Evolutionary conservation across 345 rosid species (phyloP).

Genomic region (Ceriops tagal): DNA sequence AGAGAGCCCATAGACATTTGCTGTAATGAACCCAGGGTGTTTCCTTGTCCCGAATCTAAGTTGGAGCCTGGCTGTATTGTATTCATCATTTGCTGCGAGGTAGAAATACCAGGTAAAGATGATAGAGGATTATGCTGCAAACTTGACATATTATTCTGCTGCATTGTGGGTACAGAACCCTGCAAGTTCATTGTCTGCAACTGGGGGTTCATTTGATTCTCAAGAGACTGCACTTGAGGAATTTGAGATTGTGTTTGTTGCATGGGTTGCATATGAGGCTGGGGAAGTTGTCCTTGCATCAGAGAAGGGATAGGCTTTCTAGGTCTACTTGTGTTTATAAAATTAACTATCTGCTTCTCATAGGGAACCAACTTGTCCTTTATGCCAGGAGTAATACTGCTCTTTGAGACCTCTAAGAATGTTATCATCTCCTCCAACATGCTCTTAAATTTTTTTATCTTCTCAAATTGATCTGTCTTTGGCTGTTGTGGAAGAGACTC

Average conservation of each 20-base stretch:
- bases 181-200: constrained; percentile 62
- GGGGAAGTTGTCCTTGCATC: constrained; percentile 69
- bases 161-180: constrained; percentile 51
- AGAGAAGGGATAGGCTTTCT: constrained; percentile 39
- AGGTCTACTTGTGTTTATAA: constrained; percentile 54
- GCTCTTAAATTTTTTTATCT: constrained; percentile 52
- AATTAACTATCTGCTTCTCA: constrained; percentile 71
- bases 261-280: constrained; percentile 54
- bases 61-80: constrained; percentile 52
- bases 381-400: constrained; percentile 34
- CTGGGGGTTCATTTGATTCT: constrained; percentile 66
- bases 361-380: constrained; percentile 66
- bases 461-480: constrained; percentile 69
- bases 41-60: constrained; percentile 46
- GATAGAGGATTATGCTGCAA: constrained; percentile 64
- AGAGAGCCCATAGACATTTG: constrained; percentile 52
- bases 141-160: constrained; percentile 53
- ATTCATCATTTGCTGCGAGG: constrained; percentile 61
- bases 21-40: constrained; percentile 40
- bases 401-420: constrained; percentile 54
- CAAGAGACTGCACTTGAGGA: constrained; percentile 55
- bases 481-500: constrained; percentile 66
- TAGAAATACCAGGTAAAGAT: constrained; percentile 61
- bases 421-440: constrained; percentile 62
- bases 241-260: constrained; percentile 62